Base-by-base conservation (phyloP, 768 basidiomycete species). In the Hericium alpestre region DNA sequence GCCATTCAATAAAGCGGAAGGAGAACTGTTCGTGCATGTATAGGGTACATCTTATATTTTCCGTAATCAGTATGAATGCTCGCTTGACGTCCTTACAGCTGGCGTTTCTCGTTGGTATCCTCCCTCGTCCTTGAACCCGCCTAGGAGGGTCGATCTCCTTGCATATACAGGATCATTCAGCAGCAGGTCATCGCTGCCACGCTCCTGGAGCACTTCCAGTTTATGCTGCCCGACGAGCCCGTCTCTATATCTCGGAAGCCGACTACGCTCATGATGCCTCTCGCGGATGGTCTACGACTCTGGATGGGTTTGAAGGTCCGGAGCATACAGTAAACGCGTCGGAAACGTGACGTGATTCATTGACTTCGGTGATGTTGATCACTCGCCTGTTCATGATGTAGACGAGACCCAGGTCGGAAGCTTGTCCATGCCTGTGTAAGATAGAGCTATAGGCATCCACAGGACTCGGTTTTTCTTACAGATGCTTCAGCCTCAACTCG, bases 131-230 rank as follows among this genome's bases (percentile, higher is more conserved):
- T 18, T 43, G n/a, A 43, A 13, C 18, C 6, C 27, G 3, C 4
- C 6, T 32, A 3, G 27, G 27, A 43, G 4, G 13, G 18, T 6
- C 7, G 13, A 43, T 15, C 32, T 13, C 5, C 5, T 13, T 15
- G 18, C 41, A 43, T 43, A 43, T 43, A 1, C 27, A 69, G 60
- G 51, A 61, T 71, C 12, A 63, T 70, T 20, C 72, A 74, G 55
- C 67, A 70, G 64, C 71, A 72, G 53, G 65, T 66, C 3, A 63
- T 73, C 47, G 61, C 69, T 13, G 64, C 67, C 18, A 69, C 71
- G 49, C 67, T 74, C 22, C 57, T 74, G 25, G 69, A 70, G 56
- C 67, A 68, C 50, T 74, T 74, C 57, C 64, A 69, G 48, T 71
- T 70, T 47, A 39, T 63, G 37, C 63, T 71, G 23, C 70, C 72